Conservation (phyloP, 2,329 filamentous ascomycete species). For the Beauveria sp. region DNA sequence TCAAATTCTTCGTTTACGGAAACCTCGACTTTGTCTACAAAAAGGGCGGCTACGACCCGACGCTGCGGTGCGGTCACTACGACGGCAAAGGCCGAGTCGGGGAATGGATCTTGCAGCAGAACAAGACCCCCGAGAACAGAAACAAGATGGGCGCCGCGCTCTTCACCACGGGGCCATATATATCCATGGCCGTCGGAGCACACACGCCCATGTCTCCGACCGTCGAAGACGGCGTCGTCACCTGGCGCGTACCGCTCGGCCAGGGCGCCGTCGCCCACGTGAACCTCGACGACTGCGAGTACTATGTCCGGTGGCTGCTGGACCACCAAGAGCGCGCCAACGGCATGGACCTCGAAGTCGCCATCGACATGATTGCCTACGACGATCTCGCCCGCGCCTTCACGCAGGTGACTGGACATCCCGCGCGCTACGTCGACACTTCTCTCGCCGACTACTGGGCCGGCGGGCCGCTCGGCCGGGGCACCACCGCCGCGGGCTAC, state of each 20-base stretch:
- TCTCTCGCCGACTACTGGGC: constrained; percentile 28
- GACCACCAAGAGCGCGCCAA: constrained; percentile 35
- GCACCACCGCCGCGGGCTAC: constrained; percentile 26
- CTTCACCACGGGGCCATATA: constrained; percentile 38
- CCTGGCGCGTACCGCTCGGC: constrained; percentile 33
- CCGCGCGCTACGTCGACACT: constrained; percentile 31
- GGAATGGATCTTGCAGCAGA: constrained; percentile 37
- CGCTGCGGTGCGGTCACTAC: constrained; percentile 40
- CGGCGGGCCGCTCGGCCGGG: constrained; percentile 12
- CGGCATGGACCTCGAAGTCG: constrained; percentile 37
- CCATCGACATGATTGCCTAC: constrained; percentile 33
- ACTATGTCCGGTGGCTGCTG: constrained; percentile 41
- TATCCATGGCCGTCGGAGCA: constrained; percentile 33
- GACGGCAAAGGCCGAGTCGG: constrained; percentile 37
- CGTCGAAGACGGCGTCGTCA: constrained; percentile 32
- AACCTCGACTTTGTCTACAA: constrained; percentile 43
- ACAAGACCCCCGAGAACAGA: constrained; percentile 15
- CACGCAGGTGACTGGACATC: constrained; percentile 32
- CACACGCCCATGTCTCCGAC: constrained; percentile 31
- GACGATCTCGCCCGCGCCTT: constrained; percentile 34
- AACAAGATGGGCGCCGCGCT: constrained; percentile 27
- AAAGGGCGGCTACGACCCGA: constrained; percentile 37
- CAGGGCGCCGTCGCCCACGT: constrained; percentile 33
- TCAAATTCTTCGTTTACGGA: constrained; percentile 38
- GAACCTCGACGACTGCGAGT: constrained; percentile 37